A percentile compares a stretch with the other conserved stretches of the same genome.
phyloP scores from a whole-genome alignment of 2,329 filamentous ascomycete genomes.

The Pseudogymnoascus sp. region DNA sequence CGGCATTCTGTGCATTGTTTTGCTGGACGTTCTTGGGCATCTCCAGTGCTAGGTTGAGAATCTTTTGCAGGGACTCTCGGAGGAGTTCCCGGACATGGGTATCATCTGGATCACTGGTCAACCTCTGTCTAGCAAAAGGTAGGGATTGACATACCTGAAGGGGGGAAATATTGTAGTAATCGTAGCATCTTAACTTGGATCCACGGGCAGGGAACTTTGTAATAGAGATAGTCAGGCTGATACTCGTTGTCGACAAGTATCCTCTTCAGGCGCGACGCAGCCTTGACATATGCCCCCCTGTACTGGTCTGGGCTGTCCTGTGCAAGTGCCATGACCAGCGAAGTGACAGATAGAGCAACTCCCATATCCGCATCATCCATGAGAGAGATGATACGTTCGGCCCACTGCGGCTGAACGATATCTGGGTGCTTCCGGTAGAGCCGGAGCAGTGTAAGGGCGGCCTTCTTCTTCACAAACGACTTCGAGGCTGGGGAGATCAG shows the following conservation, averaged over 20 bases:
- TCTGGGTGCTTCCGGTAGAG: slow-evolving; percentile 90
- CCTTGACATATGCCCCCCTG: slow-evolving; percentile 89
- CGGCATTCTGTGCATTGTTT: slow-evolving; percentile 97
- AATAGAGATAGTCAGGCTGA: slow-evolving; percentile 88
- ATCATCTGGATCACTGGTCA: slow-evolving; percentile 54
- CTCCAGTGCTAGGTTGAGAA: slow-evolving; percentile 84
- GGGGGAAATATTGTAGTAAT: slow-evolving; percentile 90
- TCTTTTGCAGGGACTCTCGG: slow-evolving; percentile 81
- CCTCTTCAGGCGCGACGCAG: slow-evolving; percentile 78
- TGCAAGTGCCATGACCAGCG: slow-evolving; percentile 84
- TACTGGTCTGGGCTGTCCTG: slow-evolving; percentile 94
- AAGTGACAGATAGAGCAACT: slow-evolving; percentile 90
- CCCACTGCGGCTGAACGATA: slow-evolving; percentile 95
- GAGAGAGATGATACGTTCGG: slow-evolving; percentile 93
- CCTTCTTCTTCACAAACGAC: slow-evolving; percentile 98
- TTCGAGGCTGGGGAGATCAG: slow-evolving; percentile 95
- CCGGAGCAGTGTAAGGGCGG: slow-evolving; percentile 82
- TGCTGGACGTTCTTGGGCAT: slow-evolving; percentile 98
- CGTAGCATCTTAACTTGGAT: slow-evolving; percentile 91
- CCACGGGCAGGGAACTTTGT: slow-evolving; percentile 99
- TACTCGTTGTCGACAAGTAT: slow-evolving; percentile 88
- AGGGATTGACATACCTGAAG: slow-evolving; percentile 58
- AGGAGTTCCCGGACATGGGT: slow-evolving; percentile 87
- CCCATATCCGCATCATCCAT: slow-evolving; percentile 96
- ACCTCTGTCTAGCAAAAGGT: neutral